Evolutionary conservation across 2,329 filamentous ascomycete species (phyloP).

Genomic region (Penicillium crustosum): DNA sequence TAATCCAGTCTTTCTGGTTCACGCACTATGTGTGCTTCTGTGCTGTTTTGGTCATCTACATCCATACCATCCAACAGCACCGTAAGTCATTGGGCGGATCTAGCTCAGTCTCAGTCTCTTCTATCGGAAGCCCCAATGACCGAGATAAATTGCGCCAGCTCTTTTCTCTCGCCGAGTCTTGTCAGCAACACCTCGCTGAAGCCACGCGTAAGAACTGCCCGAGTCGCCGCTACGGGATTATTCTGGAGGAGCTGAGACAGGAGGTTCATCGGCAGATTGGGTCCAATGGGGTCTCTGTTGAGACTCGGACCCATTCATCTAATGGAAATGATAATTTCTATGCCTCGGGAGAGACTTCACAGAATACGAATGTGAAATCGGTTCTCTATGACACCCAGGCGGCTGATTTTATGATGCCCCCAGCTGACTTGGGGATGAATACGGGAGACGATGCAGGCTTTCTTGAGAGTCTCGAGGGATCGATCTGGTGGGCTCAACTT

Average conservation of each 20-base stretch:
- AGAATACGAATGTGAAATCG: slow-evolving; percentile 2
- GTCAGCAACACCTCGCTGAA: slow-evolving; percentile 47
- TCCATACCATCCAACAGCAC: slow-evolving; percentile 44
- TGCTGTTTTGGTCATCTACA: slow-evolving; percentile 44
- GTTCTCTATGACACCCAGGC: slow-evolving; percentile 16
- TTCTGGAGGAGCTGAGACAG: slow-evolving; percentile 47
- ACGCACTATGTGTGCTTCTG: slow-evolving; percentile 47
- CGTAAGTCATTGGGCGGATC: slow-evolving; percentile 18
- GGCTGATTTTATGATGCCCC: slow-evolving; percentile 22
- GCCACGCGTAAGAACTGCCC: slow-evolving; percentile 50
- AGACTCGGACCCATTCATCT: background rate
- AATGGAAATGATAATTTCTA: background rate
- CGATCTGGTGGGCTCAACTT: slow-evolving; percentile 41
- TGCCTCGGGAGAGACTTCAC: background rate
- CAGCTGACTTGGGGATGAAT: slow-evolving; percentile 21
- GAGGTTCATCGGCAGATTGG: slow-evolving; percentile 43
- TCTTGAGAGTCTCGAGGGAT: slow-evolving; percentile 39
- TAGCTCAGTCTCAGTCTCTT: slow-evolving; percentile 16
- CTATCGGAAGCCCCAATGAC: slow-evolving; percentile 21
- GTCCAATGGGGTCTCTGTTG: slow-evolving; percentile 9
- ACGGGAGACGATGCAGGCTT: slow-evolving; percentile 29
- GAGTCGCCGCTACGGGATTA: slow-evolving; percentile 50
- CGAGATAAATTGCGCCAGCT: slow-evolving; percentile 31
- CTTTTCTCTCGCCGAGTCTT: slow-evolving; percentile 47
- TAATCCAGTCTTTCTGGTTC: slow-evolving; percentile 46